Evolutionary conservation across 1,284 basidiomycete genomes (phyloP).

Genomic region (Microbotryum silenes-acaulis): DNA sequence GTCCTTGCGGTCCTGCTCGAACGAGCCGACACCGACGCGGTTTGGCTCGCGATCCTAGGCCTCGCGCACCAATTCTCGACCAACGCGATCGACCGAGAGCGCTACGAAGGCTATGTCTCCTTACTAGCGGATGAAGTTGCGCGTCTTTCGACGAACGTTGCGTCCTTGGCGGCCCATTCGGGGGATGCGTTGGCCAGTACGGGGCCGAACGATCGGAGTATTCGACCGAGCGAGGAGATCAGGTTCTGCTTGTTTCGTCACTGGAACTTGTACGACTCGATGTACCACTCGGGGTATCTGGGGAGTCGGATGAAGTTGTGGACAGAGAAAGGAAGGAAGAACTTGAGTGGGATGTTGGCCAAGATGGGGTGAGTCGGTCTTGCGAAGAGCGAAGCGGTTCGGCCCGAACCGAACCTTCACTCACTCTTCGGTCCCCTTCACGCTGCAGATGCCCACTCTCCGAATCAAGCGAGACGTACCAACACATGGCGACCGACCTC

Average conservation of each 20-base stretch:
- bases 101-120: conserved; percentile 71
- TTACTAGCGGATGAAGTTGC: conserved; percentile 82
- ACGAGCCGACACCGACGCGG: conserved; percentile 81
- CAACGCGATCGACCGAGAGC: conserved; percentile 73
- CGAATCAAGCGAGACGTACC: conserved; percentile 86
- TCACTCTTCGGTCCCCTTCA: not conserved
- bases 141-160: conserved; percentile 61
- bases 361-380: conserved; percentile 82
- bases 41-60: conserved; percentile 93
- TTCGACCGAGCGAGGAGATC: conserved; percentile 74
- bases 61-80: conserved; percentile 87
- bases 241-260: conserved; percentile 92
- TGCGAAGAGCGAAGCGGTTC: not conserved
- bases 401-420: not conserved
- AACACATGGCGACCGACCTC: conserved; percentile 93
- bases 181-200: conserved; percentile 6
- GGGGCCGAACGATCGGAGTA: conserved; percentile 62
- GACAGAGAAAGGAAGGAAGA: conserved; percentile 85
- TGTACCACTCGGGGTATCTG: conserved; percentile 95
- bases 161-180: conserved; percentile 20
- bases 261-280: conserved; percentile 95
- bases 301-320: conserved; percentile 91
- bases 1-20: conserved; percentile 81
- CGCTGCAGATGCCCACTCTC: conserved; percentile 54
- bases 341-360: conserved; percentile 81